phyloP scores from a whole-genome alignment of 2,329 filamentous ascomycete species.

The Fusarium hainanense region DNA sequence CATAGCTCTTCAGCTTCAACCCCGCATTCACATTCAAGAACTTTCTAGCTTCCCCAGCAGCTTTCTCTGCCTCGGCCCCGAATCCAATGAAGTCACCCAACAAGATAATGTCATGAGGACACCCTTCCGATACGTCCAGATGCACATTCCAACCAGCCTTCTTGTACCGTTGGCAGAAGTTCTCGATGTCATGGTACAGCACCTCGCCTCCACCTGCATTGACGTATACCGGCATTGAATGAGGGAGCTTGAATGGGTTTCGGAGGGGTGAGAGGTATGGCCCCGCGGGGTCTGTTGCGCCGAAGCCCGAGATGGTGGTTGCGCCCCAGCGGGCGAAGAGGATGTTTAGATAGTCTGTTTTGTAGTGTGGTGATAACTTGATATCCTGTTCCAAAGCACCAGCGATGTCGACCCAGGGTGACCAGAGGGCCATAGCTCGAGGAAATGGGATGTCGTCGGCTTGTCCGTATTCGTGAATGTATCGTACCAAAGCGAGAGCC shows the following conservation, averaged over 20 bases:
- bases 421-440: slow-evolving; percentile 34
- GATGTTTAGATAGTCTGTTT: slow-evolving; percentile 37
- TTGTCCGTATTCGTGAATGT: slow-evolving; percentile 32
- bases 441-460: slow-evolving; percentile 28
- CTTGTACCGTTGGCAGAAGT: slow-evolving; percentile 27
- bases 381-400: slow-evolving; percentile 34
- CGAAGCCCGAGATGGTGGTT: slow-evolving; percentile 26
- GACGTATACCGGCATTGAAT: slow-evolving; percentile 26
- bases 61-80: slow-evolving; percentile 31
- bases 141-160: slow-evolving; percentile 30
- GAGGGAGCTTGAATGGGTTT: slow-evolving; percentile 23
- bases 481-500: slow-evolving; percentile 31
- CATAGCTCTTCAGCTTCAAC: slow-evolving; percentile 8
- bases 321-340: slow-evolving; percentile 38
- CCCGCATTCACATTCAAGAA: slow-evolving; percentile 24
- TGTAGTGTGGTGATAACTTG: slow-evolving; percentile 34
- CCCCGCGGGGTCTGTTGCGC: slow-evolving; percentile 14
- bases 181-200: slow-evolving; percentile 33
- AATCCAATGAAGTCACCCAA: slow-evolving; percentile 31
- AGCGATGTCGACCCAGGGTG: slow-evolving; percentile 36
- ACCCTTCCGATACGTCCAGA: slow-evolving; percentile 28
- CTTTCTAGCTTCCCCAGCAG: slow-evolving; percentile 22
- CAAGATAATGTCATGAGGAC: slow-evolving; percentile 38
- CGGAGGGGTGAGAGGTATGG: slow-evolving; percentile 37
- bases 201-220: slow-evolving; percentile 32